Percentiles rank a stretch among this genome's conserved stretches.
Conservation (phyloP, 805 yeast genomes). For the Metschnikowia picachoensis region DNA sequence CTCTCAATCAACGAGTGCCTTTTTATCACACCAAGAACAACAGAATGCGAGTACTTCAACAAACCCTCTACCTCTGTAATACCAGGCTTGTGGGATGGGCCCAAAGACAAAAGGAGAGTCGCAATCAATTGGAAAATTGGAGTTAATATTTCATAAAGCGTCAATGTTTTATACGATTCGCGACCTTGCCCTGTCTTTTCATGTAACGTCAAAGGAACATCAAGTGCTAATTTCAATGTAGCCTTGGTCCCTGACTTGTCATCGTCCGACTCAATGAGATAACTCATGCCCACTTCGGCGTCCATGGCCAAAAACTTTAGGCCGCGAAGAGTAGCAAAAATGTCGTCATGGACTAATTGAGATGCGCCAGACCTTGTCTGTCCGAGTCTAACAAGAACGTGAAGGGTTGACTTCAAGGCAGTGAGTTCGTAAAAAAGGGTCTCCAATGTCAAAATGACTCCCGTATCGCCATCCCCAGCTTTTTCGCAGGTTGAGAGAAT, state of each 20-base stretch:
- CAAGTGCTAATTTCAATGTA: slow-evolving; percentile 46
- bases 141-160: slow-evolving; percentile 63
- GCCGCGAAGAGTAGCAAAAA: slow-evolving; percentile 58
- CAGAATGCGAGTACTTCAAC: slow-evolving; percentile 47
- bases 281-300: slow-evolving; percentile 71
- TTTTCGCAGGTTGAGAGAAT: slow-evolving; percentile 40
- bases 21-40: slow-evolving; percentile 61
- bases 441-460: slow-evolving; percentile 42
- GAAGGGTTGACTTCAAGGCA: slow-evolving; percentile 67
- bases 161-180: slow-evolving; percentile 26
- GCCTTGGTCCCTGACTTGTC: slow-evolving; percentile 4
- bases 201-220: slow-evolving; percentile 44
- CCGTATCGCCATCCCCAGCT: slow-evolving; percentile 8
- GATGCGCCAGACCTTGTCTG: slow-evolving; percentile 76
- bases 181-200: slow-evolving; percentile 1
- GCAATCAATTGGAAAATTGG: slow-evolving; percentile 72
- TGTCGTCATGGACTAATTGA: slow-evolving; percentile 66
- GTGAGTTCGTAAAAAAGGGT: slow-evolving; percentile 69
- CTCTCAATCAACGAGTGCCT: slow-evolving; percentile 44
- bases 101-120: slow-evolving; percentile 68
- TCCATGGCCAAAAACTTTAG: slow-evolving; percentile 61
- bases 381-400: slow-evolving; percentile 68
- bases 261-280: slow-evolving; percentile 35
- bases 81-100: slow-evolving; percentile 65
- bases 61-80: slow-evolving; percentile 50